These are phyloP conservation scores for Golubevia pallescens DNA, from an alignment of 1,284 basidiomycete species.

Conservation along the genomic window DNA sequence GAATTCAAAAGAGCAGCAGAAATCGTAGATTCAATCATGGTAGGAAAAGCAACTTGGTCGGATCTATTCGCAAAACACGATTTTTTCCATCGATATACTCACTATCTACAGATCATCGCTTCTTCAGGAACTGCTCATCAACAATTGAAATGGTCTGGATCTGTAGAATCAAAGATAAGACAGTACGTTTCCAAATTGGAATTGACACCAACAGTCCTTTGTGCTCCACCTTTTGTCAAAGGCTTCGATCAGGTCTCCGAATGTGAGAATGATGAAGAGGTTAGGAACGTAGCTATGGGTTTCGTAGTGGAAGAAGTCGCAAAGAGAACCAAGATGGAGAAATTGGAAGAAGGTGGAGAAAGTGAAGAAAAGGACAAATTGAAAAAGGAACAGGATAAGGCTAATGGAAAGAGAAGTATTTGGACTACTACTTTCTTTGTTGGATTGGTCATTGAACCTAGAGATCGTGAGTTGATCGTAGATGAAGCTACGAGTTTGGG, in stretches of 20 bases:
- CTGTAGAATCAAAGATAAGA: constrained; percentile 55
- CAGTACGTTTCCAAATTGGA: constrained; percentile 62
- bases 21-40: constrained; percentile 53
- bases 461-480: constrained; percentile 8
- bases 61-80: constrained; percentile 54
- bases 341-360: constrained; percentile 38
- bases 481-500: neutral
- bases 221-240: constrained; percentile 58
- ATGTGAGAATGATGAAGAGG: constrained; percentile 54
- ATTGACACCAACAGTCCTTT: constrained; percentile 47
- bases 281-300: constrained; percentile 55
- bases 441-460: constrained; percentile 53
- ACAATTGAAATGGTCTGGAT: constrained; percentile 62
- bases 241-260: constrained; percentile 55
- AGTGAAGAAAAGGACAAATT: constrained; percentile 31
- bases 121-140: constrained; percentile 58
- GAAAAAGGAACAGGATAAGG: constrained; percentile 5
- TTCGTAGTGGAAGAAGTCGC: constrained; percentile 54
- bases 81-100: constrained; percentile 63
- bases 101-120: constrained; percentile 61
- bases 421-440: constrained; percentile 64
- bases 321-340: constrained; percentile 40
- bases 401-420: constrained; percentile 49
- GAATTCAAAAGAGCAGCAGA: constrained; percentile 62
- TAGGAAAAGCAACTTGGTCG: constrained; percentile 42